Conservation (phyloP, 768 basidiomycete species). For the Naganishia randhawae region DNA sequence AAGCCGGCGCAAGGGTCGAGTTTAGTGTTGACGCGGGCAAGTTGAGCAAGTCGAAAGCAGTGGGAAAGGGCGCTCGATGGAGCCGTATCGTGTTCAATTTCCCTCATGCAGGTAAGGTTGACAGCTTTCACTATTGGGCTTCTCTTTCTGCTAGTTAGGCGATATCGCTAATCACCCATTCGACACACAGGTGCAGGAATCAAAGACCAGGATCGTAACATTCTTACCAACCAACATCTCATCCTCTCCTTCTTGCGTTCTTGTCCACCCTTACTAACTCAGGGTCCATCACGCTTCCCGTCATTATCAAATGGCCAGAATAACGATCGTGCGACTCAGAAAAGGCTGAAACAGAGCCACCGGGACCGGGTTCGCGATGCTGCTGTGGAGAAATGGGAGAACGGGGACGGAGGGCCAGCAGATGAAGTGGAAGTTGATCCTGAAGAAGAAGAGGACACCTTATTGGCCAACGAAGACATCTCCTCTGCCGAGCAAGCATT, state of each 20-base stretch:
- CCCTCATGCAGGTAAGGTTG: slow-evolving; percentile 88
- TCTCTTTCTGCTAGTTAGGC: slow-evolving; percentile 1
- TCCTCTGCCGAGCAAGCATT: not conserved
- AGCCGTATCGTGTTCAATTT: slow-evolving; percentile 88
- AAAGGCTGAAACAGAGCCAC: slow-evolving; percentile 36
- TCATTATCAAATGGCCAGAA: no score
- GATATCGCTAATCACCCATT: slow-evolving; percentile 45
- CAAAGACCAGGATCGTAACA: slow-evolving; percentile 87
- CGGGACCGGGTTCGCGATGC: not conserved
- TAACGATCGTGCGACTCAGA: slow-evolving; percentile 20
- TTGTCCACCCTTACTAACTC: slow-evolving; percentile 60
- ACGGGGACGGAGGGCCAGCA: slow-evolving; percentile 50
- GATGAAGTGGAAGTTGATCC: slow-evolving; percentile 53
- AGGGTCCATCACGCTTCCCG: slow-evolving; percentile 58
- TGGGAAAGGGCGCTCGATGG: slow-evolving; percentile 55
- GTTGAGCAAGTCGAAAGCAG: slow-evolving; percentile 57
- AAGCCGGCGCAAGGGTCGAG: slow-evolving; percentile 64
- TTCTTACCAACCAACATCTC: slow-evolving; percentile 79
- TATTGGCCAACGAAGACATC: slow-evolving; percentile 7
- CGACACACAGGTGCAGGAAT: slow-evolving; percentile 60
- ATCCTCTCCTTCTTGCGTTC: slow-evolving; percentile 77
- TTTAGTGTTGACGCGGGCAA: slow-evolving; percentile 82
- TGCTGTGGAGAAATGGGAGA: slow-evolving; percentile 8
- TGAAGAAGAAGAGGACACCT: slow-evolving; percentile 35
- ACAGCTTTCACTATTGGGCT: not conserved